These are phyloP conservation scores for Suillus variegatus DNA, from an alignment of 768 basidiomycete species.

Conservation along the genomic window DNA sequence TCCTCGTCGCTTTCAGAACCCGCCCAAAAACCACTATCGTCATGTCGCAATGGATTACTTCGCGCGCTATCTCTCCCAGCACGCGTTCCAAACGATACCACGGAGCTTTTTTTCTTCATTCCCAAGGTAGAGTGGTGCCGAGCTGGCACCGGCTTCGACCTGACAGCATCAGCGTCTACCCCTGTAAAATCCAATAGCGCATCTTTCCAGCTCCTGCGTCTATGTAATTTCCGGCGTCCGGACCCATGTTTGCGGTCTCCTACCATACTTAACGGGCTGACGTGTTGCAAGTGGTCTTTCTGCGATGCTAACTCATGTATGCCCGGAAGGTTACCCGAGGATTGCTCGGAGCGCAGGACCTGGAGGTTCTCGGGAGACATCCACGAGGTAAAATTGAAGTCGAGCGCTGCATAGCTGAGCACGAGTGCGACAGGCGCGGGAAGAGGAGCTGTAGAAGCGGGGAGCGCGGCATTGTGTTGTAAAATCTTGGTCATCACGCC, in stretches of 20 bases:
- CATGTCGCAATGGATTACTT: slow-evolving; percentile 13
- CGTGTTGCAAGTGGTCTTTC: slow-evolving; percentile 88
- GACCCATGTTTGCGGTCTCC: slow-evolving; percentile 54
- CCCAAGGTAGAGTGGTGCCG: slow-evolving; percentile 20
- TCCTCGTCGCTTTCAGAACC: slow-evolving; percentile 54
- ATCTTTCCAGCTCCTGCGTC: slow-evolving; percentile 63
- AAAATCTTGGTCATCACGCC: slow-evolving; percentile 85
- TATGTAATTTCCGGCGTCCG: slow-evolving; percentile 46
- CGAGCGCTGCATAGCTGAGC: slow-evolving; percentile 87
- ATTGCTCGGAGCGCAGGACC: slow-evolving; percentile 85
- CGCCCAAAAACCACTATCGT: slow-evolving; percentile 53
- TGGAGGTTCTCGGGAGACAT: slow-evolving; percentile 84
- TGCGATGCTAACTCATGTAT: slow-evolving; percentile 70
- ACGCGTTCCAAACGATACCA: slow-evolving; percentile 22
- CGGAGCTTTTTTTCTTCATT: slow-evolving; percentile 31
- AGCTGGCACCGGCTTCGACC: slow-evolving; percentile 14
- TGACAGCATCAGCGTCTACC: slow-evolving; percentile 38
- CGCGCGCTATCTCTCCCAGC: slow-evolving; percentile 1
- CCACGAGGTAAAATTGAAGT: slow-evolving; percentile 99
- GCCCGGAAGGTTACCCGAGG: slow-evolving; percentile 76
- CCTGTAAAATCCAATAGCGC: slow-evolving; percentile 48
- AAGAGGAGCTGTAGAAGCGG: slow-evolving; percentile 39
- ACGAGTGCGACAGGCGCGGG: slow-evolving; percentile 82
- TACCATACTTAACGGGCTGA: slow-evolving; percentile 90
- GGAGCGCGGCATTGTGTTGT: slow-evolving; percentile 50